These are phyloP conservation scores for Rachicladosporium sp. DNA, from an alignment of 2,329 filamentous ascomycete genomes.

Conservation along the genomic window DNA sequence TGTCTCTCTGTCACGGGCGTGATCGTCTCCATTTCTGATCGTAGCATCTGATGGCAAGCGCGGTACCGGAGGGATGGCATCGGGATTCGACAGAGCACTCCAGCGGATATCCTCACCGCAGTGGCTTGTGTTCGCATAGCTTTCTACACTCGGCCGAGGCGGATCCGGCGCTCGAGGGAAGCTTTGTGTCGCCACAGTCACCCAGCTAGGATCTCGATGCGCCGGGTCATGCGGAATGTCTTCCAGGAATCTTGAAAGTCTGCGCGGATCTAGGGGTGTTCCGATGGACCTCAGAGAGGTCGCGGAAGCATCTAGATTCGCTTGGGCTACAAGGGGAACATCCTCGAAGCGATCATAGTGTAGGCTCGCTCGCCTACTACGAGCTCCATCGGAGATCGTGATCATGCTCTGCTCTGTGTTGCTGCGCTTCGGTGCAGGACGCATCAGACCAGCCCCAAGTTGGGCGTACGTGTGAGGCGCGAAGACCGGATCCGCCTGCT, in stretches of 20 bases:
- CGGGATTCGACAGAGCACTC: slow-evolving; percentile 3
- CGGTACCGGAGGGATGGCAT: not conserved
- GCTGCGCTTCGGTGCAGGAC: not conserved
- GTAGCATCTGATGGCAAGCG: not conserved
- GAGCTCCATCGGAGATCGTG: not conserved
- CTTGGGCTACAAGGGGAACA: not conserved
- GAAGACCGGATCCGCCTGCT: slow-evolving; percentile 1
- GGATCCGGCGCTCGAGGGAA: slow-evolving; percentile 3
- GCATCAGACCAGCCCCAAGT: not conserved
- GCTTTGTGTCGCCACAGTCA: slow-evolving; percentile 7
- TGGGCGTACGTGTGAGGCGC: not conserved
- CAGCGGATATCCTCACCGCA: slow-evolving; percentile 7
- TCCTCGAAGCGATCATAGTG: not conserved
- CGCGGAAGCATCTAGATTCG: not conserved
- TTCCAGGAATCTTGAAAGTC: not conserved
- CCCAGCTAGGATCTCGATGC: slow-evolving; percentile 4
- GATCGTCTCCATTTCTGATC: not conserved
- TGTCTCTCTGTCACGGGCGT: not conserved
- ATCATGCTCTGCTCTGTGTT: not conserved
- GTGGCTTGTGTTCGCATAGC: slow-evolving; percentile 16
- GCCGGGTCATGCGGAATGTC: not conserved
- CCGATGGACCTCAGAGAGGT: not conserved
- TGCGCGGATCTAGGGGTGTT: not conserved
- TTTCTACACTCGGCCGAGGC: slow-evolving; percentile 8
- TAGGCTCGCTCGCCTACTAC: not conserved